These are phyloP conservation scores for Gossypium stocksii DNA, from an alignment of 345 rosid species.

Conservation along the genomic window DNA sequence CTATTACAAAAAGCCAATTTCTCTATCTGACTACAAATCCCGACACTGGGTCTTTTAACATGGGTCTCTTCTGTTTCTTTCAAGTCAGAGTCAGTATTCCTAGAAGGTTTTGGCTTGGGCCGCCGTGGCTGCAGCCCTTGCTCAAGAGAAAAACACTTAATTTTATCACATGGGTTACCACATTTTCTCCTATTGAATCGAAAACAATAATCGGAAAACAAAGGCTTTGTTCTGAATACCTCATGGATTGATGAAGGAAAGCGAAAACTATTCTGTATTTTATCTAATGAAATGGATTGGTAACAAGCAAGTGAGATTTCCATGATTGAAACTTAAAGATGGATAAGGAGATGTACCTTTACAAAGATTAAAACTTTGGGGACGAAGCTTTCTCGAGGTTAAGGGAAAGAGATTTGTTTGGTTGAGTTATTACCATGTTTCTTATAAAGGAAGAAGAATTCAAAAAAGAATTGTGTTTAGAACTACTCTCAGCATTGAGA, in stretches of 20 bases:
- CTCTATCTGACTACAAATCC: conserved; percentile 73
- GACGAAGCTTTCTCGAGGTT: conserved; percentile 1
- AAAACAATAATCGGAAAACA: conserved; percentile 40
- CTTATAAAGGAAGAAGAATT: background rate
- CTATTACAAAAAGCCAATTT: conserved; percentile 54
- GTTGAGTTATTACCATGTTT: conserved; percentile 12
- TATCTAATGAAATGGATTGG: conserved; percentile 42
- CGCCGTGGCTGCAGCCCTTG: conserved; percentile 55
- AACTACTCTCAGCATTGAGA: conserved; percentile 28
- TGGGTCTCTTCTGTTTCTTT: conserved; percentile 26
- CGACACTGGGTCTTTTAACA: conserved; percentile 34
- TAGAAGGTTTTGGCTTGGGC: conserved; percentile 44
- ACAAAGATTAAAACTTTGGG: background rate
- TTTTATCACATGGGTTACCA: conserved; percentile 32
- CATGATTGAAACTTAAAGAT: conserved; percentile 29
- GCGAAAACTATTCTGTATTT: conserved; percentile 26
- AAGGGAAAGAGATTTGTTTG: background rate
- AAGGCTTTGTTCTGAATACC: conserved; percentile 19
- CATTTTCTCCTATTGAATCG: conserved; percentile 36
- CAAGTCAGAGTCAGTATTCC: conserved; percentile 20
- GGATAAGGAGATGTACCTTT: conserved; percentile 17
- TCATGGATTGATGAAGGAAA: conserved; percentile 28
- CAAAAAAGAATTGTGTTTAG: background rate
- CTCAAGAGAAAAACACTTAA: conserved; percentile 46
- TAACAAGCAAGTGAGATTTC: conserved; percentile 48